phyloP scores from a whole-genome alignment of 768 basidiomycete species.

The Galerina sulciceps region DNA sequence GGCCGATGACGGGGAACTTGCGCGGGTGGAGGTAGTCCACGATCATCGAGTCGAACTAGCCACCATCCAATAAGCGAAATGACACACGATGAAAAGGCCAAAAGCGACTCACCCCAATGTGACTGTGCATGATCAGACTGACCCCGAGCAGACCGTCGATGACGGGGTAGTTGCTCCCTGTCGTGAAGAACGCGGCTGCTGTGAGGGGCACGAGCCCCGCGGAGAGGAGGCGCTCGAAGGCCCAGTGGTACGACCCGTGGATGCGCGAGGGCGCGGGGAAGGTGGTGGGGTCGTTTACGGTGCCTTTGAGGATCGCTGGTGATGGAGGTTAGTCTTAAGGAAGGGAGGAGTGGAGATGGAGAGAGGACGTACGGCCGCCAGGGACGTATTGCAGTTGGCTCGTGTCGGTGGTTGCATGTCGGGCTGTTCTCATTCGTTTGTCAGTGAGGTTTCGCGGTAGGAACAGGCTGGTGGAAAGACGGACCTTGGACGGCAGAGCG shows the following conservation, averaged over 20 bases:
- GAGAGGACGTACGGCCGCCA: conserved; percentile 64
- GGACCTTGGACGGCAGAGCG: conserved; percentile 47
- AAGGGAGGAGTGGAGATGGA: not conserved
- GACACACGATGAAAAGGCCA: not conserved
- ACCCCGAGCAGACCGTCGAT: conserved; percentile 90
- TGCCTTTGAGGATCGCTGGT: conserved; percentile 84
- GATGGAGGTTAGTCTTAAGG: not conserved
- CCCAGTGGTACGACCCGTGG: conserved; percentile 91
- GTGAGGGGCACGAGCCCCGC: conserved; percentile 90
- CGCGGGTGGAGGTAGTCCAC: conserved; percentile 93
- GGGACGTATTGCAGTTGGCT: conserved; percentile 52
- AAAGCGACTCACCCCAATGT: conserved; percentile 78
- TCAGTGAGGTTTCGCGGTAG: conserved; percentile 1
- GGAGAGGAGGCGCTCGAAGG: conserved; percentile 91
- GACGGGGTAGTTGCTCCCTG: conserved; percentile 76
- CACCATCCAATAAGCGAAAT: not conserved
- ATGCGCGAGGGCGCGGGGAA: conserved; percentile 83
- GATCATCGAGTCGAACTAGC: conserved; percentile 73
- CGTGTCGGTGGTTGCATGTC: conserved; percentile 40
- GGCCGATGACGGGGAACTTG: conserved; percentile 89
- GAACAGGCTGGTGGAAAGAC: conserved; percentile 10
- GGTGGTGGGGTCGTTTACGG: conserved; percentile 92
- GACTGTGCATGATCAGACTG: conserved; percentile 90
- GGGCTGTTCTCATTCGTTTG: conserved; percentile 32
- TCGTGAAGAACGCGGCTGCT: conserved; percentile 82